These are phyloP conservation scores for Fusarium phyllophilum DNA, from an alignment of 2,329 filamentous ascomycete species.

Conservation along the genomic window DNA sequence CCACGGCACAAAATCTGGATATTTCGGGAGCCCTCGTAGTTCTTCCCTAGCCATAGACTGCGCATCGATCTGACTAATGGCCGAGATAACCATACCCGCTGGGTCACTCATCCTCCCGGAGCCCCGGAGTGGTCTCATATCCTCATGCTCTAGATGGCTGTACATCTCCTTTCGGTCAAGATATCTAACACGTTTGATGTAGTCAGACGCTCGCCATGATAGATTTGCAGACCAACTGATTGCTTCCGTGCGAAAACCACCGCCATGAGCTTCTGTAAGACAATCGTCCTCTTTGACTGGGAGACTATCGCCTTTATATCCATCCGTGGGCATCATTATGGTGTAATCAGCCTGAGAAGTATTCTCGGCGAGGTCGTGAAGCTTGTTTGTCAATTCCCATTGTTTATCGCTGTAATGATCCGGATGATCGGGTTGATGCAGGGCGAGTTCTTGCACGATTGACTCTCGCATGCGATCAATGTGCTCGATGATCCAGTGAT, in stretches of 20 bases:
- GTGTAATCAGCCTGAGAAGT: constrained; percentile 36
- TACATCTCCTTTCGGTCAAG: constrained; percentile 11
- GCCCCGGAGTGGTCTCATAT: not conserved
- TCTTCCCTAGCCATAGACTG: constrained; percentile 22
- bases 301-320: constrained; percentile 39
- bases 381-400: constrained; percentile 33
- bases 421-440: not conserved
- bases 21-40: not conserved
- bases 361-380: constrained; percentile 41
- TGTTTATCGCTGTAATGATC: constrained; percentile 9
- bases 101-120: not conserved
- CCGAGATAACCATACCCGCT: not conserved
- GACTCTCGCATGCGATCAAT: constrained; percentile 36
- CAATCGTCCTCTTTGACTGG: constrained; percentile 14
- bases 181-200: not conserved
- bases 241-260: not conserved
- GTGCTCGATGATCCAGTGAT: constrained; percentile 41
- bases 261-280: not conserved
- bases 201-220: constrained; percentile 5
- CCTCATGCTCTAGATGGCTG: not conserved
- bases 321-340: constrained; percentile 45
- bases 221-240: constrained; percentile 28
- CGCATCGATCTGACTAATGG: constrained; percentile 10
- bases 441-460: constrained; percentile 7
- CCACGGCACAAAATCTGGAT: constrained; percentile 12